A percentile compares a stretch with the other conserved stretches of the same genome.
Evolutionary conservation across 192 early-diverging fungal species (phyloP).

Genomic region (Irineochytrium annulatum): DNA sequence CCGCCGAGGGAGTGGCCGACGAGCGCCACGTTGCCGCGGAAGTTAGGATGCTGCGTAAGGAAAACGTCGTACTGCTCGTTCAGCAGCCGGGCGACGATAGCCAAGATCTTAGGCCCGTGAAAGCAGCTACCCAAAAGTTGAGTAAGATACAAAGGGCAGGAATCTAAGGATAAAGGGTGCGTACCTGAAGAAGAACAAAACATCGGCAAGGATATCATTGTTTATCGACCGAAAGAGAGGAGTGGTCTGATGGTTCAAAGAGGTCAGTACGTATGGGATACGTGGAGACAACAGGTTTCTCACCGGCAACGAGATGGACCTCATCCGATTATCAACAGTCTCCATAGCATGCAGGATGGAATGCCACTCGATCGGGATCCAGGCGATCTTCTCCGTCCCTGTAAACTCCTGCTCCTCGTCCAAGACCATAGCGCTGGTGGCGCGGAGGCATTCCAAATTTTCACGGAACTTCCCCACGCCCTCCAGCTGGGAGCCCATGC

Average conservation of each 20-base stretch:
- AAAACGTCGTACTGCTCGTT: conserved; percentile 34
- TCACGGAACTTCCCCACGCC: conserved; percentile 13
- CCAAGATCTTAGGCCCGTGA: conserved; percentile 35
- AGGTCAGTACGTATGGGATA: no score
- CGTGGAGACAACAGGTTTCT: no score
- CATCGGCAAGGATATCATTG: conserved; percentile 49
- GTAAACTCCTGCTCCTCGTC: conserved; percentile 30
- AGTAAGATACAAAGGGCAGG: no score
- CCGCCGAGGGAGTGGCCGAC: conserved; percentile 45
- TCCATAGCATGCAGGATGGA: conserved; percentile 30
- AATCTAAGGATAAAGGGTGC: no score
- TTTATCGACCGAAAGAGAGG: conserved; percentile 39
- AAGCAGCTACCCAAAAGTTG: no score
- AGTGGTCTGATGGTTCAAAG: conserved; percentile 43
- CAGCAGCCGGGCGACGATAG: conserved; percentile 14
- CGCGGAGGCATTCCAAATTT: conserved; percentile 28
- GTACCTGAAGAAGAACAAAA: conserved; percentile 47
- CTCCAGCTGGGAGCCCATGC: conserved; percentile 33
- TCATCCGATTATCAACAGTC: conserved; percentile 37
- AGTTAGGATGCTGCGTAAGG: conserved; percentile 27
- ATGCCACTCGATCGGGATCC: conserved; percentile 46
- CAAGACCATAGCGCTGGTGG: conserved; percentile 28
- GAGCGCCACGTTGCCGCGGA: conserved; percentile 35
- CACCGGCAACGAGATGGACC: conserved; percentile 12
- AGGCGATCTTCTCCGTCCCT: conserved; percentile 17